phyloP scores from a whole-genome alignment of 768 basidiomycete species.

The Lentinula boryana region DNA sequence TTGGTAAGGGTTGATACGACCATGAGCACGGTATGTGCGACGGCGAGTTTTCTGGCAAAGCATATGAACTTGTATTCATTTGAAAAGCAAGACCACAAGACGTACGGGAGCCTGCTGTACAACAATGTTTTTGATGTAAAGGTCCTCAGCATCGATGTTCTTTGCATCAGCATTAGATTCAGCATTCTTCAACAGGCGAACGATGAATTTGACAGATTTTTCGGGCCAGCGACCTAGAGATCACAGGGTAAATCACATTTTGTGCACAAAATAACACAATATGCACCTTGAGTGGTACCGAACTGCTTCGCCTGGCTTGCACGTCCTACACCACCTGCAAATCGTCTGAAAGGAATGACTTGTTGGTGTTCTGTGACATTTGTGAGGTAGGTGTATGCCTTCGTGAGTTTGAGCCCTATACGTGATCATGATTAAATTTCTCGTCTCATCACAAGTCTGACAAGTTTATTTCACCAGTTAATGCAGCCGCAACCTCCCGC shows the following conservation, averaged over 20 bases:
- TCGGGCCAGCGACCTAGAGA: conserved; percentile 95
- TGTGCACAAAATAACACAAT: background rate
- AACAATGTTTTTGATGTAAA: conserved; percentile 93
- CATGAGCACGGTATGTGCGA: conserved; percentile 97
- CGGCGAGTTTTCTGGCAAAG: conserved; percentile 85
- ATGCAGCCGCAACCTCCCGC: conserved; percentile 95
- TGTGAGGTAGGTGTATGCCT: conserved; percentile 91
- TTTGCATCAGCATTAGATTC: conserved; percentile 99
- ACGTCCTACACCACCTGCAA: conserved; percentile 91
- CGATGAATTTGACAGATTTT: conserved; percentile 95
- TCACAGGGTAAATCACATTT: background rate
- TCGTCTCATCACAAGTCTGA: background rate
- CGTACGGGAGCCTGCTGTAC: conserved; percentile 97
- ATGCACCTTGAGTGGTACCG: conserved; percentile 90
- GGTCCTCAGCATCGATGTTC: conserved; percentile 88
- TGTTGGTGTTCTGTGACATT: conserved; percentile 97
- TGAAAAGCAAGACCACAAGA: conserved; percentile 12
- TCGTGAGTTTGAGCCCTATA: conserved; percentile 84
- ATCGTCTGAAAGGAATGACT: conserved; percentile 80
- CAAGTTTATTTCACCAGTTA: conserved; percentile 53
- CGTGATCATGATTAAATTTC: background rate
- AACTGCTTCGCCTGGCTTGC: conserved; percentile 95
- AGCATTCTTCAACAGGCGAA: conserved; percentile 94
- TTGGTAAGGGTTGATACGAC: conserved; percentile 98
- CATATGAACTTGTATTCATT: background rate